Percentiles rank a stretch among this genome's conserved stretches.
Conservation (phyloP, 2,329 filamentous ascomycete genomes). For the Phialophora chinensis region DNA sequence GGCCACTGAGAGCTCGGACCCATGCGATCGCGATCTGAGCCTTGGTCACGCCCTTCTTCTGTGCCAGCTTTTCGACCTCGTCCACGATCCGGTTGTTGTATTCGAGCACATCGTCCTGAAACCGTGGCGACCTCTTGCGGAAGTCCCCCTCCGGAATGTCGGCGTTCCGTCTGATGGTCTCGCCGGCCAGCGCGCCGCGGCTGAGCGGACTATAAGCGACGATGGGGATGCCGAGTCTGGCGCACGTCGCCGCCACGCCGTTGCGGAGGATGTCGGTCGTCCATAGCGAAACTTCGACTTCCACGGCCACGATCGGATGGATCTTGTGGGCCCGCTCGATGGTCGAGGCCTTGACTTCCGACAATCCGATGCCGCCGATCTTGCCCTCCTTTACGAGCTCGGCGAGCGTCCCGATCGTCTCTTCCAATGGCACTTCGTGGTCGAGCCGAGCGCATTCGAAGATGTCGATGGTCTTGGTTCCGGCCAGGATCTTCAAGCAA, state of each 20-base stretch:
- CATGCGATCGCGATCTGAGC: conserved; percentile 58
- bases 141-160: conserved; percentile 58
- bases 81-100: conserved; percentile 58
- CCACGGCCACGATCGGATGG: conserved; percentile 63
- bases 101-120: conserved; percentile 57
- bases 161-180: conserved; percentile 50
- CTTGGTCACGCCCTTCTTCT: conserved; percentile 51
- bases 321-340: conserved; percentile 56
- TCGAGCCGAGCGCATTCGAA: conserved; percentile 67
- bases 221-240: conserved; percentile 63
- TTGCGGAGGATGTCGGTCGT: conserved; percentile 63
- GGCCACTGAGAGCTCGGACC: conserved; percentile 52
- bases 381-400: conserved; percentile 52
- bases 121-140: conserved; percentile 54
- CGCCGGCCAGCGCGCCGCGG: conserved; percentile 61
- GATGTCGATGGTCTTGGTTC: conserved; percentile 62
- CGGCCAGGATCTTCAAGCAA: conserved; percentile 59
- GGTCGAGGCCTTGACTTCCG: conserved; percentile 53
- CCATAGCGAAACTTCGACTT: conserved; percentile 66
- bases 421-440: conserved; percentile 56
- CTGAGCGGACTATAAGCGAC: conserved; percentile 66
- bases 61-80: conserved; percentile 53
- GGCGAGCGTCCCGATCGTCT: conserved; percentile 49
- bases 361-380: conserved; percentile 52
- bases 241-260: conserved; percentile 62